Base-by-base conservation (phyloP, 2,329 filamentous ascomycete species). In the Paraconiothyrium sp. region DNA sequence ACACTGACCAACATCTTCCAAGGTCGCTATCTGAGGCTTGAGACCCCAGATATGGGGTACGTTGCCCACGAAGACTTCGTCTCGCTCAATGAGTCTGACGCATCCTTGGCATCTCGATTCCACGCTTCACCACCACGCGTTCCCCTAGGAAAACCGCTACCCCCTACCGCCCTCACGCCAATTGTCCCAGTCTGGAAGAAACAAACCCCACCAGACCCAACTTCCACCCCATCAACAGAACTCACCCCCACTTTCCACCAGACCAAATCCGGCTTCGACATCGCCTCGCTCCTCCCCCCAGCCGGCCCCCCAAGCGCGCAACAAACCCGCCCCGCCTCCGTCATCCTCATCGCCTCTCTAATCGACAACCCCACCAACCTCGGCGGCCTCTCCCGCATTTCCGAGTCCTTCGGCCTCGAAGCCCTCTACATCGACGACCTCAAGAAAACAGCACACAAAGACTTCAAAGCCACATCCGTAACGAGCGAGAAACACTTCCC, bases 281-380 rank as follows among this genome's bases (percentile, higher is more conserved):
- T 69, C 55, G 74, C 62, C 59, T 78, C 65, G 24, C 72, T 74
- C 30, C 64, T 74, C 49, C 68, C 69, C 6, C 16, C 61, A 20
- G 37, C 48, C 10, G 67, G 60, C 44, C 67, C 65, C 54, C 73
- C 68, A 20, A 64, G 61, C 58, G 41, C 60, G 11, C 64, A 70
- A 51, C 61, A 61, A 20, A 68, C 62, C 41, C 72, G 69, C 9
- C 71, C 70, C 30, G 72, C 73, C 24, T 73, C 76, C 30, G 75
- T 85, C 52, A 77, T 84, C 52, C 75, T 86, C 54, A 70, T 85
- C 41, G 84, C 83, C 32, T 85, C 84, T 22, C 74, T 85, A 0
- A 81, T 85, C 54, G 80, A 82, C 67, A 83, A 83, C 48, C 81
- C 83, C 9, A 80, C 82, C 57, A 85, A 85, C 59, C 75, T 85